These are phyloP conservation scores for Ustilago esculenta DNA, from an alignment of 1,284 basidiomycete species.

Conservation along the genomic window DNA sequence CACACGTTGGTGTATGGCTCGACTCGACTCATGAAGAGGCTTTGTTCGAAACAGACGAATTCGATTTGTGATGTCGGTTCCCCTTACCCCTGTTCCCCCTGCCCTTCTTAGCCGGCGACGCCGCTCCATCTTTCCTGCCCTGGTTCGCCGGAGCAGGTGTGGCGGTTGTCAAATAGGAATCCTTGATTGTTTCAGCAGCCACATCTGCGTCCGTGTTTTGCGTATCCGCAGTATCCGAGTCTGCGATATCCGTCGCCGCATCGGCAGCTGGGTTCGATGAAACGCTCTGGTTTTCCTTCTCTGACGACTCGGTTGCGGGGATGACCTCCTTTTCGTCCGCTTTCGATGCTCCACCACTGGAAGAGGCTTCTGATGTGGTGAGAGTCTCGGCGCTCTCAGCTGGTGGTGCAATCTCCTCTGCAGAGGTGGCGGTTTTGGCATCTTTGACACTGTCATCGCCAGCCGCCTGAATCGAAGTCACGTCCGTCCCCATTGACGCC, in stretches of 20 bases:
- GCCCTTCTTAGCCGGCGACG: constrained; percentile 19
- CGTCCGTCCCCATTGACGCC: constrained; percentile 5
- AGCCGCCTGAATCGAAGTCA: constrained; percentile 1
- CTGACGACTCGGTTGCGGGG: constrained; percentile 22
- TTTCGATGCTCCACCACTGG: background rate
- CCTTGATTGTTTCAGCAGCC: background rate
- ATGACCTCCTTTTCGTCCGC: background rate
- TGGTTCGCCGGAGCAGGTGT: constrained; percentile 3
- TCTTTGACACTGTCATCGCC: background rate
- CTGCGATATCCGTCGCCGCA: too few species aligned
- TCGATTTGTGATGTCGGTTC: constrained; percentile 34
- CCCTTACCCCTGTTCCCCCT: constrained; percentile 23
- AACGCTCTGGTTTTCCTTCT: constrained; percentile 11
- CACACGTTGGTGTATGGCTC: too few species aligned
- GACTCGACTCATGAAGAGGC: constrained; percentile 12
- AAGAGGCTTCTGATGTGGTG: background rate
- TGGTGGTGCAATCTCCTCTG: constrained; percentile 7
- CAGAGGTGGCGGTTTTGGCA: background rate
- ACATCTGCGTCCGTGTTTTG: background rate
- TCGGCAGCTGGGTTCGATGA: constrained; percentile 3
- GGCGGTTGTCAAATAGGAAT: background rate
- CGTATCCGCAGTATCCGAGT: too few species aligned
- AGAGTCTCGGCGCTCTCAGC: constrained; percentile 11
- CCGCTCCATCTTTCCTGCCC: constrained; percentile 20
- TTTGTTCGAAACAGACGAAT: constrained; percentile 21